phyloP scores from a whole-genome alignment of 2,329 filamentous ascomycete species.

The Neonectria punicea region DNA sequence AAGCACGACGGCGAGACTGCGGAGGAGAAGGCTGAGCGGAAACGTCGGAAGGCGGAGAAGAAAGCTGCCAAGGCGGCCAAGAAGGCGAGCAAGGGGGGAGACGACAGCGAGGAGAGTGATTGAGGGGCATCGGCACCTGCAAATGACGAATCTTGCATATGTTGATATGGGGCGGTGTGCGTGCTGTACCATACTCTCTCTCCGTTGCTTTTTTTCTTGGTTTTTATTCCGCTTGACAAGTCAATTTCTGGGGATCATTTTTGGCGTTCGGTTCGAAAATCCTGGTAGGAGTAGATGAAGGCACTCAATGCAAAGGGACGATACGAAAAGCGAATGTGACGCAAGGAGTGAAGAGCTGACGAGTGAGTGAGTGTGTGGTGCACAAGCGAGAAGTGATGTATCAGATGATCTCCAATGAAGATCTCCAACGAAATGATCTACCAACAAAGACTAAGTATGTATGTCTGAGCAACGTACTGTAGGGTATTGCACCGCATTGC shows the following conservation, averaged over 20 bases:
- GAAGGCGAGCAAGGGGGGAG: constrained; percentile 63
- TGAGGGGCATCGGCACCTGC: constrained; percentile 44
- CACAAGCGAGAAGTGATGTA: no score
- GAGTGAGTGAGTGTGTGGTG: background rate
- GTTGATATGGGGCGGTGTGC: constrained; percentile 40
- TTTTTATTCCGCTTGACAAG: constrained; percentile 31
- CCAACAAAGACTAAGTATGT: background rate
- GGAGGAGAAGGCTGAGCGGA: constrained; percentile 72
- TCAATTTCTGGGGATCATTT: constrained; percentile 34
- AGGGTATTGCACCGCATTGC: background rate
- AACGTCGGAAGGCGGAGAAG: constrained; percentile 69
- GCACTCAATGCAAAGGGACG: constrained; percentile 44
- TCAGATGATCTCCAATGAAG: background rate
- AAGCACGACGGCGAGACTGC: constrained; percentile 83
- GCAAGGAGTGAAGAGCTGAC: constrained; percentile 3
- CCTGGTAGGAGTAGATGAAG: constrained; percentile 45
- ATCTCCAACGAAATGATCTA: background rate
- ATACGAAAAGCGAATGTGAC: constrained; percentile 30
- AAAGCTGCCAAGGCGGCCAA: constrained; percentile 67
- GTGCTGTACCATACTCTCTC: constrained; percentile 45
- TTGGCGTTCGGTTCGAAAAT: constrained; percentile 46
- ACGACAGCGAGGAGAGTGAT: constrained; percentile 65
- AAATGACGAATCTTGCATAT: constrained; percentile 37
- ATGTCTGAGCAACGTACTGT: background rate
- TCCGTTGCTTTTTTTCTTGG: constrained; percentile 33